Evolutionary conservation across 1,139 yeast genomes (phyloP).

Genomic region (Zygosaccharomyces sapae): DNA sequence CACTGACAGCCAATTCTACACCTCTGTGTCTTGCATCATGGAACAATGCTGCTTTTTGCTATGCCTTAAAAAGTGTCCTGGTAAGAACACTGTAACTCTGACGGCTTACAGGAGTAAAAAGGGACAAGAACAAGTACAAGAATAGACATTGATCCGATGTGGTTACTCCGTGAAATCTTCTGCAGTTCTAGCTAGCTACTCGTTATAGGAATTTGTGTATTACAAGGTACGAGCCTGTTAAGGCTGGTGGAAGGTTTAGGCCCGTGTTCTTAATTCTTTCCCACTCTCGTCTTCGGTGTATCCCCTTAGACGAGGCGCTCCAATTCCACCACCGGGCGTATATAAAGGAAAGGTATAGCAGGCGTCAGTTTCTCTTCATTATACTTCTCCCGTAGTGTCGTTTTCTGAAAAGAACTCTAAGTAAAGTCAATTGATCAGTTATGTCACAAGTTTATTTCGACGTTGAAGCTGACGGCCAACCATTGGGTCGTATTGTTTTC

Average conservation of each 20-base stretch:
- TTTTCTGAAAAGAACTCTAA: not conserved
- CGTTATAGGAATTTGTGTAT: too few relatives aligned
- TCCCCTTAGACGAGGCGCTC: constrained; percentile 1
- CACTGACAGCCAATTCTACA: not conserved
- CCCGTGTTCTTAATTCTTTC: not conserved
- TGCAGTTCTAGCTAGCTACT: too few relatives aligned
- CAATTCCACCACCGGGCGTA: not conserved
- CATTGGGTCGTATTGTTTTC: constrained; percentile 72
- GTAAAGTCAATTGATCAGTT: constrained; percentile 3
- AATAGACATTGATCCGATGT: too few relatives aligned
- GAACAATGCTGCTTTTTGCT: too few relatives aligned
- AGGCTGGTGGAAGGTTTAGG: not conserved
- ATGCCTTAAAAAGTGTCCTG: too few relatives aligned
- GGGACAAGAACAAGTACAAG: too few relatives aligned
- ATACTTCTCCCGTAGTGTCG: too few relatives aligned
- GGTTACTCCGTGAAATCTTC: too few relatives aligned
- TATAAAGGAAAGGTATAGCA: constrained; percentile 1
- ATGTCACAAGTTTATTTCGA: constrained; percentile 38
- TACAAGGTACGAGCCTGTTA: not conserved
- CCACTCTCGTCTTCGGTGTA: not conserved
- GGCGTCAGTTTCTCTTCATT: too few relatives aligned
- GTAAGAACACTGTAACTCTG: too few relatives aligned
- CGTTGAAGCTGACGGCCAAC: constrained; percentile 38
- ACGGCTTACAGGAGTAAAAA: too few relatives aligned
- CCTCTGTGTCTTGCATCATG: not conserved